phyloP scores from a whole-genome alignment of 2,329 filamentous ascomycete species.

The Coniella lustricola region DNA sequence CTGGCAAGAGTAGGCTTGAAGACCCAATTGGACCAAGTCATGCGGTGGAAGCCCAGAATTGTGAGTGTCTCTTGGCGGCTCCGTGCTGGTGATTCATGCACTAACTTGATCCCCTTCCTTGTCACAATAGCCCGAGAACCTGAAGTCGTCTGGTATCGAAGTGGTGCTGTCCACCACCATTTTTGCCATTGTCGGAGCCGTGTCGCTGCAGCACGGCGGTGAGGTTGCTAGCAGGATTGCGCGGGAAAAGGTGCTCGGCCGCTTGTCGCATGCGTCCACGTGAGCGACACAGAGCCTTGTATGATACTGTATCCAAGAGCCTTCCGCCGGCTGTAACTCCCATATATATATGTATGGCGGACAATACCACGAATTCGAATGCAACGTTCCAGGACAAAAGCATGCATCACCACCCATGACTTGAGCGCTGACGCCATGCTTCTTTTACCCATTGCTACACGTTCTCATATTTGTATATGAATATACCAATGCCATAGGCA shows the following conservation, averaged over 20 bases:
- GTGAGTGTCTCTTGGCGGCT: constrained; percentile 43
- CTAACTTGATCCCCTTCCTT: not conserved
- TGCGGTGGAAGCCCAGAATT: constrained; percentile 83
- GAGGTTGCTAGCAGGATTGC: constrained; percentile 68
- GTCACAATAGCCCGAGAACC: constrained; percentile 50
- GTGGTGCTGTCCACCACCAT: constrained; percentile 70
- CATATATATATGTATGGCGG: not conserved
- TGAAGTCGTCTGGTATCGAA: constrained; percentile 65
- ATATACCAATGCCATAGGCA: no score
- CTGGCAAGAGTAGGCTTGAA: constrained; percentile 61
- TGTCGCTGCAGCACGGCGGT: constrained; percentile 82
- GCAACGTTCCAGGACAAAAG: not conserved
- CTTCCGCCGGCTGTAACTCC: not conserved
- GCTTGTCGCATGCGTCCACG: constrained; percentile 19
- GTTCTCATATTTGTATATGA: no score
- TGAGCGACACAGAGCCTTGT: no score
- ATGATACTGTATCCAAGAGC: not conserved
- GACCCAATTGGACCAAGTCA: constrained; percentile 65
- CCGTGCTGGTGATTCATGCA: not conserved
- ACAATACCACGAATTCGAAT: constrained; percentile 1
- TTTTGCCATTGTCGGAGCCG: constrained; percentile 79
- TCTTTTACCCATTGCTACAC: no score
- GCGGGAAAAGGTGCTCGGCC: constrained; percentile 65
- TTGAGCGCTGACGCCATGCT: no score
- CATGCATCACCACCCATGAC: no score